Conservation (phyloP, 2,329 filamentous ascomycete genomes). For the Amesomyces nigricolor region DNA sequence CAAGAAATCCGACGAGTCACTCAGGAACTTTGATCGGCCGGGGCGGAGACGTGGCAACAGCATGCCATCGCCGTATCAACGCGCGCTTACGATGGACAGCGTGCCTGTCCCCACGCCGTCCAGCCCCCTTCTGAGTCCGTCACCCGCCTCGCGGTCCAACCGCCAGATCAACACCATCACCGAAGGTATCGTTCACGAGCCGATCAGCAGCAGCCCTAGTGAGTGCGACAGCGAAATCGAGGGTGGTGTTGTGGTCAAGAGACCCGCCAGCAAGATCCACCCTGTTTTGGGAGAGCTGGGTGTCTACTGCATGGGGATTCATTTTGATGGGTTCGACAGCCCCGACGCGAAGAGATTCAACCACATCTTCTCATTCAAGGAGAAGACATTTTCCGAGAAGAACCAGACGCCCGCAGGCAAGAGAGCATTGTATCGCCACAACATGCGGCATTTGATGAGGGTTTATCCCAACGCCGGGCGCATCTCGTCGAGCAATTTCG, state of each 20-base stretch:
- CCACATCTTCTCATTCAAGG: constrained; percentile 92
- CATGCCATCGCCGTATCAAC: constrained; percentile 69
- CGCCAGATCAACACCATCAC: constrained; percentile 54
- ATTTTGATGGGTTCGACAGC: constrained; percentile 74
- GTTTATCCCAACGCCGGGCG: constrained; percentile 85
- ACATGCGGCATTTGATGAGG: constrained; percentile 84
- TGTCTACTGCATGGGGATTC: constrained; percentile 68
- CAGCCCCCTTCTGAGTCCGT: constrained; percentile 49
- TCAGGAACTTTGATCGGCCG: constrained; percentile 38
- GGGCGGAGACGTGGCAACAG: constrained; percentile 59
- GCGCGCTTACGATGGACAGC: constrained; percentile 57
- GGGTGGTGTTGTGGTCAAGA: constrained; percentile 46
- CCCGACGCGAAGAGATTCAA: constrained; percentile 81
- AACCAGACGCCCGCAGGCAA: constrained; percentile 72
- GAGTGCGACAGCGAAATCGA: constrained; percentile 70
- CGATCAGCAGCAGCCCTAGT: constrained; percentile 60
- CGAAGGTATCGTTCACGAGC: constrained; percentile 51
- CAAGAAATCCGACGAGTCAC: constrained; percentile 62
- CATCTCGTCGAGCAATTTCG: constrained; percentile 86
- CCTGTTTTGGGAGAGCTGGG: constrained; percentile 78
- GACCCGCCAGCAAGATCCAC: constrained; percentile 76
- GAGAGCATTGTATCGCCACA: constrained; percentile 77
- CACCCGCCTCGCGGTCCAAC: constrained; percentile 45
- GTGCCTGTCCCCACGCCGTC: constrained; percentile 47
- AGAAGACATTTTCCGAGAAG: constrained; percentile 78